Percentiles rank a stretch among this genome's conserved stretches.
Conservation (phyloP, 1,284 basidiomycete species). For the Earliella scabrosa region DNA sequence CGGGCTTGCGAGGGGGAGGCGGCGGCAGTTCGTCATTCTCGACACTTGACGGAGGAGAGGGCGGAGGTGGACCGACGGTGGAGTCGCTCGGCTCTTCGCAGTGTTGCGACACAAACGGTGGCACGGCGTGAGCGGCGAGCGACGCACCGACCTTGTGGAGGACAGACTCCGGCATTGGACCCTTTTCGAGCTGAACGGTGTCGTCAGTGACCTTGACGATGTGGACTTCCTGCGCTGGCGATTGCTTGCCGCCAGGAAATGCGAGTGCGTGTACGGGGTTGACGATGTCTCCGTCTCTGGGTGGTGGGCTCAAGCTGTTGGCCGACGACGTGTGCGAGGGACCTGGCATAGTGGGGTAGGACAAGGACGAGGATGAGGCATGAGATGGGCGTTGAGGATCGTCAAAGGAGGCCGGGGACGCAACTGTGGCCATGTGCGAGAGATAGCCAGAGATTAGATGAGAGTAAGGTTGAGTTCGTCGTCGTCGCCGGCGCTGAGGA, state of each 20-base stretch:
- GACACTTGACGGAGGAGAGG: conserved; percentile 67
- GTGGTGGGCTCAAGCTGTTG: conserved; percentile 32
- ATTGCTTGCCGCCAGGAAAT: conserved; percentile 19
- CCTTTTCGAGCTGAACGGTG: conserved; percentile 45
- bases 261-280: conserved; percentile 41
- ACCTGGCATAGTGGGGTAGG: conserved; percentile 17
- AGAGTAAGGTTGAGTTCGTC: neutral
- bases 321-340: conserved; percentile 41
- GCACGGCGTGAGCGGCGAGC: conserved; percentile 40
- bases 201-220: conserved; percentile 56
- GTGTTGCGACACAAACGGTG: conserved; percentile 25
- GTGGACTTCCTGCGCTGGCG: conserved; percentile 48
- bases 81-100: conserved; percentile 26
- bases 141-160: conserved; percentile 43
- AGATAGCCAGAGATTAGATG: neutral
- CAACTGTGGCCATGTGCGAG: conserved; percentile 17
- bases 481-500: conserved; percentile 20
- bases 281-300: conserved; percentile 24
- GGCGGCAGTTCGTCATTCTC: conserved; percentile 40
- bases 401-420: conserved; percentile 31
- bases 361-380: conserved; percentile 28
- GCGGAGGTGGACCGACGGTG: conserved; percentile 61
- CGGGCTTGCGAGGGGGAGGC: conserved; percentile 8
- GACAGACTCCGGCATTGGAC: conserved; percentile 42
- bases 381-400: conserved; percentile 27